Percentiles rank a stretch among this genome's conserved stretches.
Evolutionary conservation across 1,139 yeast species (phyloP).

Genomic region (Candida pseudocylindracea): DNA sequence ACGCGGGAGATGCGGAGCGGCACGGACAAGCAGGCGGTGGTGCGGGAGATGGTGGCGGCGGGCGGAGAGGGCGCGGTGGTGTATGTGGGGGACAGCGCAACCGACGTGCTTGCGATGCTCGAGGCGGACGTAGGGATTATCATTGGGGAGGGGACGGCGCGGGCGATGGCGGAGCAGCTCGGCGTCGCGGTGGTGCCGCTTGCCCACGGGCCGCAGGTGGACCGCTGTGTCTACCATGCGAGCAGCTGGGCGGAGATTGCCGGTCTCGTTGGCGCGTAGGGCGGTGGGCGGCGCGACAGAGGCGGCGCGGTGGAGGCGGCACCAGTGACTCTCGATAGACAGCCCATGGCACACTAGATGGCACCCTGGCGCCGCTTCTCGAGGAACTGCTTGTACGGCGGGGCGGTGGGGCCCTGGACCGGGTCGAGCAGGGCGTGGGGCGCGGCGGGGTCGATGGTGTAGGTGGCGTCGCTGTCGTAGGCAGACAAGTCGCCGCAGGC

Average conservation of each 20-base stretch:
- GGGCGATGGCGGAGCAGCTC: neutral
- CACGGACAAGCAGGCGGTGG: constrained; percentile 19
- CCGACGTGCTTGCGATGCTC: constrained; percentile 33
- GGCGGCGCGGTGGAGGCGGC: no score
- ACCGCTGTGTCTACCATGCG: neutral
- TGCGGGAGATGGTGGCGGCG: constrained; percentile 5
- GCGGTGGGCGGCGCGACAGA: no score
- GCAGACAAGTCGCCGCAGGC: constrained; percentile 86
- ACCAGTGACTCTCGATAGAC: no score
- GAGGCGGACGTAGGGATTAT: constrained; percentile 27
- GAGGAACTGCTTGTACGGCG: constrained; percentile 82
- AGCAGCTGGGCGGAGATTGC: neutral
- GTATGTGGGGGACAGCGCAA: constrained; percentile 46
- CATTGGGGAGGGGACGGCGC: constrained; percentile 11
- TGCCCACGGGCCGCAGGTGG: neutral
- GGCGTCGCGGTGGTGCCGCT: neutral
- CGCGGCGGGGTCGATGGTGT: constrained; percentile 30
- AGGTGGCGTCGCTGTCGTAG: constrained; percentile 90
- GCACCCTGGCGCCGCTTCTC: constrained; percentile 14
- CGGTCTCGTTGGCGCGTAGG: neutral
- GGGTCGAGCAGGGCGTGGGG: constrained; percentile 44
- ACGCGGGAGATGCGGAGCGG: constrained; percentile 26
- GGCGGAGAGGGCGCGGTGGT: constrained; percentile 6
- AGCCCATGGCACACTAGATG: neutral
- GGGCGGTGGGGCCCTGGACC: constrained; percentile 87